A percentile compares a stretch with the other conserved stretches of the same genome.
Conservation (phyloP, 1,284 basidiomycete species). For the Ceratobasidium papillatum region DNA sequence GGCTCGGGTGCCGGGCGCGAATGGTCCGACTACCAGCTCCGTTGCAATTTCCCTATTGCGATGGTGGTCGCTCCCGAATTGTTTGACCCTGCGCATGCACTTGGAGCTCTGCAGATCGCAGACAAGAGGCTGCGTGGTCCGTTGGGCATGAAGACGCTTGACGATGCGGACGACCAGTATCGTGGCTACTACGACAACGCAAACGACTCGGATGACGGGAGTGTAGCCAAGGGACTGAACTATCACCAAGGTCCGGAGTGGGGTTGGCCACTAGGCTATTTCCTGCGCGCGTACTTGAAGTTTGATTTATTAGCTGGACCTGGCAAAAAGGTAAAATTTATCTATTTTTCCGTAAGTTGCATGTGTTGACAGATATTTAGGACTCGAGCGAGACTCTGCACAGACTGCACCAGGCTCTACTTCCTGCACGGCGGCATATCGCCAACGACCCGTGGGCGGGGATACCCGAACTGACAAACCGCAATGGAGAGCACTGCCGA, state of each 20-base stretch:
- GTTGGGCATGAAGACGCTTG: conserved; percentile 93
- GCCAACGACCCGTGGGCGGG: conserved; percentile 87
- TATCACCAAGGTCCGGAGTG: conserved; percentile 90
- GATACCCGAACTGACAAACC: conserved; percentile 90
- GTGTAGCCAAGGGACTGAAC: conserved; percentile 90
- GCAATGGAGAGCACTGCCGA: conserved; percentile 77
- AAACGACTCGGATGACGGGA: conserved; percentile 83
- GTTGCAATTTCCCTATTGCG: conserved; percentile 92
- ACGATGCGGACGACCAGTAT: conserved; percentile 85
- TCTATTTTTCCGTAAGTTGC: conserved; percentile 12
- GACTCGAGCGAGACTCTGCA: conserved; percentile 78
- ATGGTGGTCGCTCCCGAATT: conserved; percentile 98
- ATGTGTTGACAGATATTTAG: conserved; percentile 53
- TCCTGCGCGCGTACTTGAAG: conserved; percentile 89
- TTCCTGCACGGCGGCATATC: conserved; percentile 76
- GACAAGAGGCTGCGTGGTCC: conserved; percentile 82
- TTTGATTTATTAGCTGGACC: conserved; percentile 70
- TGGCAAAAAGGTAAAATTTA: conserved; percentile 68
- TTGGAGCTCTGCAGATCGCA: conserved; percentile 78
- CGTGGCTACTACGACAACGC: conserved; percentile 90
- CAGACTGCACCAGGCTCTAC: conserved; percentile 76
- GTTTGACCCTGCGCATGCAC: conserved; percentile 82
- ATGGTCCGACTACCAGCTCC: conserved; percentile 96
- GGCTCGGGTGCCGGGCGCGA: conserved; percentile 86
- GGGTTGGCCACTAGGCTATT: conserved; percentile 95